phyloP scores from a whole-genome alignment of 2,329 filamentous ascomycete genomes.

The Colletotrichum destructivum region DNA sequence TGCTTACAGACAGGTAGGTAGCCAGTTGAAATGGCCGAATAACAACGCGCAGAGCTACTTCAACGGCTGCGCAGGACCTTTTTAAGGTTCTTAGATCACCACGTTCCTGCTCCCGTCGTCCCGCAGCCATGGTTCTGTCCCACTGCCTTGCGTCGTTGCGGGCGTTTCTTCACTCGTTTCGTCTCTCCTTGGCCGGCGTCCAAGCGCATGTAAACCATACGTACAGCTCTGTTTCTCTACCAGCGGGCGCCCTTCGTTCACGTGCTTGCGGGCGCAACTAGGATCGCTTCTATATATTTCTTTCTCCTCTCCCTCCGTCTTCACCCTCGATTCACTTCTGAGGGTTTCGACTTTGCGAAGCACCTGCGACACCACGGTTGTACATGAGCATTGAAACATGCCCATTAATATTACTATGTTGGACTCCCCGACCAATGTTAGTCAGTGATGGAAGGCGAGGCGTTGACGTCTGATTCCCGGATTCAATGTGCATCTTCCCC shows the following conservation, averaged over 20 bases:
- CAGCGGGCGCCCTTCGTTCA: conserved; percentile 17
- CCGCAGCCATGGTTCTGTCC: conserved; percentile 27
- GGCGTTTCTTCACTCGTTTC: conserved; percentile 30
- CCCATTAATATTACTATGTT: too few species aligned
- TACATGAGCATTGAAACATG: too few species aligned
- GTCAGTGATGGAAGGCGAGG: too few species aligned
- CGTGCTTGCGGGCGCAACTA: conserved; percentile 40
- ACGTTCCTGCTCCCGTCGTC: conserved; percentile 16
- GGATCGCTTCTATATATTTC: background rate
- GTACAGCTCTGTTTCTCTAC: background rate
- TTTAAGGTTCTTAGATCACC: conserved; percentile 23
- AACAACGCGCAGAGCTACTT: background rate
- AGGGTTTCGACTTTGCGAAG: too few species aligned
- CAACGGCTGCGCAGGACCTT: background rate
- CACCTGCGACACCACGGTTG: conserved; percentile 30
- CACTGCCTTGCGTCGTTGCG: conserved; percentile 40
- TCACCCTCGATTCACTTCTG: rapidly evolving
- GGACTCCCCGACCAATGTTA: too few species aligned
- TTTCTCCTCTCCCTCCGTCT: background rate
- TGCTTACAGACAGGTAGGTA: background rate
- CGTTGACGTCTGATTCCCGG: too few species aligned
- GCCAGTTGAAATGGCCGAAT: background rate
- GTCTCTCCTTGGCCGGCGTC: conserved; percentile 19
- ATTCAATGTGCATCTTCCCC: too few species aligned
- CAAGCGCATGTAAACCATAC: background rate